Base-by-base conservation (phyloP, 352 stramenopile species). In the Peronospora destructor region DNA sequence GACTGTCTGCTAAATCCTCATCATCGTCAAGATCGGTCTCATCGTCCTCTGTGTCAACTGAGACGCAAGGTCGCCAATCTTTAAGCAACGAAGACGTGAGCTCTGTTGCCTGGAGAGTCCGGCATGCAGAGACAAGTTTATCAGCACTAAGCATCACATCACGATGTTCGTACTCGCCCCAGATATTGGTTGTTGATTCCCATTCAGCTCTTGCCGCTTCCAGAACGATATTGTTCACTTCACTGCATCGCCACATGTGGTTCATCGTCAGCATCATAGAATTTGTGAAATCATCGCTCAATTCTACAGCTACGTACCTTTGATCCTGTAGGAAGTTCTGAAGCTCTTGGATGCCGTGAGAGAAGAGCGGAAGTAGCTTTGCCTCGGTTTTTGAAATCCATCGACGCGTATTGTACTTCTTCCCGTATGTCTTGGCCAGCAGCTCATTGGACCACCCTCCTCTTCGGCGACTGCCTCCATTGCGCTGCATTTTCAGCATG, bases 401-500 rank as follows among this genome's bases (percentile, higher is more conserved):
- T 19, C 76, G 62, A 7, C 74, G 73, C 17, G 77, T 77, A 2
- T 71, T 78, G 26, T 68, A 75, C 34, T 76, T 75, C 10, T 73
- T 75, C 2, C 73, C 71, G 30, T 84, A 79, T 1, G 68, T 67
- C 43, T 84, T 77, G 4, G 59, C 61, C 21, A 90, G 56, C 23
- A 90, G 53, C 8, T 73, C 66, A 38, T 55, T 85, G 8, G 58
- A 35, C 79, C 79, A 88, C 10, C 71, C 56, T 47, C 58, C 59
- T 28, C 55, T 45, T 37, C 45, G 54, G 0, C 64, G 64, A 28
- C 45, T 61, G 23, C 59, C 56, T 35, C 54, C 54, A 51, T 66
- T 65, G 23, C 39, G 49, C 49, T 90, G 79, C 68, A 90, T 84
- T 49, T 85, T 86, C 19, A 90, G 30, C 36, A 82, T 47, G 0